These are phyloP conservation scores for Petunia secreta DNA, from an alignment of 257 asterid species.

Conservation along the genomic window DNA sequence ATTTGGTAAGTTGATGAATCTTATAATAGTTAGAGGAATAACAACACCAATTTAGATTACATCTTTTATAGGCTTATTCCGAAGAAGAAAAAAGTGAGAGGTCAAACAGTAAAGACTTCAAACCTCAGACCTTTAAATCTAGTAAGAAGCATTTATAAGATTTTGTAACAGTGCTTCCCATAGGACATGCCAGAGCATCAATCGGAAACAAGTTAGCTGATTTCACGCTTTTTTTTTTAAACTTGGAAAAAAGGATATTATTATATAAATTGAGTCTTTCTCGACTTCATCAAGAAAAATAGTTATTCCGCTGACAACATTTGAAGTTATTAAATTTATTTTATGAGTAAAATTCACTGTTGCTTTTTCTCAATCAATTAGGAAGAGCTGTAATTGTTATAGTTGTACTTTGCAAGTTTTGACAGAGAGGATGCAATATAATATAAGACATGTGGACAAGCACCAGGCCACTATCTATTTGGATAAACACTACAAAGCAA, in stretches of 20 bases:
- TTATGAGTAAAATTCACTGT: neutral
- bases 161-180: neutral
- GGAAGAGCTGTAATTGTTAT: neutral
- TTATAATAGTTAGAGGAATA: neutral
- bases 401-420: conserved; percentile 6
- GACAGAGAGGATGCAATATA: neutral
- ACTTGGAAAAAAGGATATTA: conserved; percentile 9
- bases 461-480: neutral
- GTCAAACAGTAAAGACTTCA: neutral
- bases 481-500: conserved; percentile 2
- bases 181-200: neutral
- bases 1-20: no score
- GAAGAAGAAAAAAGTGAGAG: neutral
- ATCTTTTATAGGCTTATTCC: neutral
- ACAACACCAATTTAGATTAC: neutral
- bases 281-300: conserved; percentile 16
- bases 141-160: neutral
- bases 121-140: conserved; percentile 2
- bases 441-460: conserved; percentile 9
- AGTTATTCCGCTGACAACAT: neutral
- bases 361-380: conserved; percentile 12
- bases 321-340: neutral
- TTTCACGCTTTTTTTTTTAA: neutral
- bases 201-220: neutral
- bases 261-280: conserved; percentile 7